phyloP scores from a whole-genome alignment of 2,329 filamentous ascomycete species.

The Fusarium musae region DNA sequence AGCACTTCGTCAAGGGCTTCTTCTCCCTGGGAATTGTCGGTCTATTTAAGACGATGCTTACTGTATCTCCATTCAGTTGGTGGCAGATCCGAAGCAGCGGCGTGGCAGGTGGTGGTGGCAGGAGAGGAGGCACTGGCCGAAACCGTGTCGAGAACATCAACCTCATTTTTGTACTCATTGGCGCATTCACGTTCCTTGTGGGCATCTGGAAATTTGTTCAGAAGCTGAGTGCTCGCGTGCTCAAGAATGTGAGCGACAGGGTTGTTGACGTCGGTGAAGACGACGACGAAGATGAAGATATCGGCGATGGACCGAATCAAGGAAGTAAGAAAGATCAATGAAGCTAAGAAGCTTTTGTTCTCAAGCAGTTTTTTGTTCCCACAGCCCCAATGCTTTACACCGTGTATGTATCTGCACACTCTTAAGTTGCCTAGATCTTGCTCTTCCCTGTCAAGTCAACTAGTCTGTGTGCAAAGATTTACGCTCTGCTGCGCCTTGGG shows the following conservation, averaged over 20 bases:
- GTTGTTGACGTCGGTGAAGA: constrained; percentile 83
- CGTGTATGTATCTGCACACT: constrained; percentile 74
- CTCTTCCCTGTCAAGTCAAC: constrained; percentile 87
- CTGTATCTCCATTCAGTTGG: constrained; percentile 80
- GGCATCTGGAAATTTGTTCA: constrained; percentile 85
- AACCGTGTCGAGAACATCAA: constrained; percentile 83
- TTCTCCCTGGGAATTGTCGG: constrained; percentile 90
- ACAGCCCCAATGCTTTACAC: not conserved
- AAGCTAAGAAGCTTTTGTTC: constrained; percentile 18
- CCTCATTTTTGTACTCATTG: constrained; percentile 81
- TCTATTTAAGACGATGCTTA: constrained; percentile 81
- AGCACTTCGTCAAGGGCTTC: constrained; percentile 90
- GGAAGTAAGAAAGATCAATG: constrained; percentile 49
- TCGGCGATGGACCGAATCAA: constrained; percentile 56
- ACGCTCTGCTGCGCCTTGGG: constrained; percentile 58
- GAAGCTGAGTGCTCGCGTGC: constrained; percentile 74
- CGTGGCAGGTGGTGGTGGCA: constrained; percentile 61
- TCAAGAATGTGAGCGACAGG: constrained; percentile 80
- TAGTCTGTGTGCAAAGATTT: constrained; percentile 95
- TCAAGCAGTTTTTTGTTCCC: not conserved
- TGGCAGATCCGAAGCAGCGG: constrained; percentile 76
- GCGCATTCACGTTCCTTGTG: constrained; percentile 84
- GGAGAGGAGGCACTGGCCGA: constrained; percentile 73
- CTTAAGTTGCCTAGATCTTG: constrained; percentile 92
- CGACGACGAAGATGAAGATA: constrained; percentile 67